Base-by-base conservation (phyloP, 2,329 filamentous ascomycete species). In the Pyrenochaeta sp. region DNA sequence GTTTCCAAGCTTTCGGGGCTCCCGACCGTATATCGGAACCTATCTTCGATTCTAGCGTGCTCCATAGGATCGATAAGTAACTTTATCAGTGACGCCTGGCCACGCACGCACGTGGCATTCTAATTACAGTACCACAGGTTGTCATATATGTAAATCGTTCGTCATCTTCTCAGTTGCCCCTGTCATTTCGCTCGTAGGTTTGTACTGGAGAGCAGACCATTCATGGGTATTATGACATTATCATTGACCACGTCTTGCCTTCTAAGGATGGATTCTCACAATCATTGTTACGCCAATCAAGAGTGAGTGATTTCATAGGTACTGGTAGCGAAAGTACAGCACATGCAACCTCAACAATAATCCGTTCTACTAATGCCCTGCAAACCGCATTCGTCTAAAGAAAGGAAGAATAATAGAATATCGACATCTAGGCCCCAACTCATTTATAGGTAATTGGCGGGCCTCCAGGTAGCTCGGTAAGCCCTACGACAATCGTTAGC, bases 381-480 rank as follows among this genome's bases (percentile, higher is more conserved):
- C 19, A 32, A 10, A 32, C 30, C 5, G 30, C 30, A 6, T 32
- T 32, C 6, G 10, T 6, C 30, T 10, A 32, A 32, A 32, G 30
- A 10, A 32, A 32, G 30, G 10, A 32, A 32, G 30, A 32, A 32
- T 32, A 32, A 10, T 6, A 10, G 19, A 19, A 19, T 19, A 19
- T 10, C 30, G 30, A 32, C 30, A 36, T 13, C 12, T 10, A 9
- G 34, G 13, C 2, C 6, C 13, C 5, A 36, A 15, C 34, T 43
- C 22, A 50, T 36, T 43, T 27, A 32, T 56, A 62, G 24, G 66
- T 68, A 22, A 65, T 53, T 15, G 45, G 25, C 12, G 51, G 53
- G 15, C 62, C 65, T 28, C 66, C 66, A 24, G 65, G 66, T 53
- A 69, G 59, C 28, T 66, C 52, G 5, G 52, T 56, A 13, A 69